A percentile compares a stretch with the other conserved stretches of the same genome.
These are phyloP conservation scores for Tuber umbilicatum DNA, from an alignment of 495 filamentous ascomycete species.

Conservation along the genomic window DNA sequence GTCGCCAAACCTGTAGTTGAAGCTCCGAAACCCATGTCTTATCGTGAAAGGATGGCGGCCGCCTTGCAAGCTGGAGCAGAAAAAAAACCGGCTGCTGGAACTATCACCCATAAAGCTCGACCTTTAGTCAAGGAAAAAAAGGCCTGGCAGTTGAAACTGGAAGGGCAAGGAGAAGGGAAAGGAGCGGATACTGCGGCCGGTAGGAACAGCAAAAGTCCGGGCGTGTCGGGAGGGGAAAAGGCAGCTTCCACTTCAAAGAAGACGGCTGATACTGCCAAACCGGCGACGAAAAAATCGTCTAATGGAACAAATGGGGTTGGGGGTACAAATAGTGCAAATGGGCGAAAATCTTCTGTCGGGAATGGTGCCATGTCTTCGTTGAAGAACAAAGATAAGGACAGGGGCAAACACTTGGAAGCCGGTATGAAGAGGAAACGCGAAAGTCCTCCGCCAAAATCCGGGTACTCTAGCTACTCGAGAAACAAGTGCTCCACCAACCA, in stretches of 20 bases:
- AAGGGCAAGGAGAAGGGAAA: slow-evolving; percentile 35
- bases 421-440: slow-evolving; percentile 36
- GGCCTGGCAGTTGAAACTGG: slow-evolving; percentile 40
- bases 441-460: slow-evolving; percentile 16
- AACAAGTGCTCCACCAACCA: slow-evolving; percentile 11
- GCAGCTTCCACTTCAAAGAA: slow-evolving; percentile 23
- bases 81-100: slow-evolving; percentile 33
- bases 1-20: slow-evolving; percentile 18
- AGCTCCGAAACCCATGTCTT: slow-evolving; percentile 10
- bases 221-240: slow-evolving; percentile 37
- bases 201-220: slow-evolving; percentile 40
- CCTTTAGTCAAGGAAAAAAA: slow-evolving; percentile 38
- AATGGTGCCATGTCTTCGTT: slow-evolving; percentile 7
- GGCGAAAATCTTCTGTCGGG: slow-evolving; percentile 31
- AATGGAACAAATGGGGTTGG: slow-evolving; percentile 10
- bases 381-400: slow-evolving; percentile 27
- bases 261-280: slow-evolving; percentile 15
- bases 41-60: slow-evolving; percentile 26
- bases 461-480: slow-evolving; percentile 5
- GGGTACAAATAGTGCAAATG: slow-evolving; percentile 20
- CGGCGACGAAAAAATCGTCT: slow-evolving; percentile 15
- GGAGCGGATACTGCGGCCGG: slow-evolving; percentile 19
- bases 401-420: slow-evolving; percentile 12
- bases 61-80: slow-evolving; percentile 33
- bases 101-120: slow-evolving; percentile 38